Evolutionary conservation across 2,329 filamentous ascomycete species (phyloP), one percentile per base, ranked within the genome.

Genomic region (Ceratocystis diversiconidia): DNA sequence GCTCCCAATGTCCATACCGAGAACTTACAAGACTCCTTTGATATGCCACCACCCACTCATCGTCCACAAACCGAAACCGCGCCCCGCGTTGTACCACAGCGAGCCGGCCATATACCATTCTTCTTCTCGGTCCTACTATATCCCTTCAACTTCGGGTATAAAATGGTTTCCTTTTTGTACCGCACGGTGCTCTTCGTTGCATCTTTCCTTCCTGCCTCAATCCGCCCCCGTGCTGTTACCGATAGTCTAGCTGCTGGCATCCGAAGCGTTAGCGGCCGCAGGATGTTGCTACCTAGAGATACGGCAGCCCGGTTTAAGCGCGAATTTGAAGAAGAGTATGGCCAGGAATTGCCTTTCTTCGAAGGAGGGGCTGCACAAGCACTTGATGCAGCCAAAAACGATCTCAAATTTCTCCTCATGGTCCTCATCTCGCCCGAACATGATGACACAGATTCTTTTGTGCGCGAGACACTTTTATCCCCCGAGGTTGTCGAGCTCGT

Each of bases 261-360:
- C 67, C 78, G 82, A 67, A 85, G 85, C 70, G 86, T 85, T 1
- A 84, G 80, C 68, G 87, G 88, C 3, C 82, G 92, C 43, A 82
- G 90, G 70, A 83, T 90, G 70, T 77, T 96, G 57, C 88, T 88
- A 72, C 91, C 92, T 1, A 85, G 89, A 66, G 94, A 99, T 72
- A 92, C 90, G 0, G 91, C 92, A 0, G 86, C 89, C 30, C 82
- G 94, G 41, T 95, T 97, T 74, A 88, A 90, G 72, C 84, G 92
- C 7, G 92, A 97, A 71, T 96, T 99, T 70, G 91, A 96, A 71
- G 94, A 99, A 75, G 90, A 95, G 71, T 94, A 96, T 72, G 91
- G 90, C 0, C 76, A 79, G 19, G 79, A 79, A 3, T 76, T 97
- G 3, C 86, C 88, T 0, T 96, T 95, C 74, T 85, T 87, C 70